phyloP scores from a whole-genome alignment of 148 eudicot genomes.

The Rhododendron molle region DNA sequence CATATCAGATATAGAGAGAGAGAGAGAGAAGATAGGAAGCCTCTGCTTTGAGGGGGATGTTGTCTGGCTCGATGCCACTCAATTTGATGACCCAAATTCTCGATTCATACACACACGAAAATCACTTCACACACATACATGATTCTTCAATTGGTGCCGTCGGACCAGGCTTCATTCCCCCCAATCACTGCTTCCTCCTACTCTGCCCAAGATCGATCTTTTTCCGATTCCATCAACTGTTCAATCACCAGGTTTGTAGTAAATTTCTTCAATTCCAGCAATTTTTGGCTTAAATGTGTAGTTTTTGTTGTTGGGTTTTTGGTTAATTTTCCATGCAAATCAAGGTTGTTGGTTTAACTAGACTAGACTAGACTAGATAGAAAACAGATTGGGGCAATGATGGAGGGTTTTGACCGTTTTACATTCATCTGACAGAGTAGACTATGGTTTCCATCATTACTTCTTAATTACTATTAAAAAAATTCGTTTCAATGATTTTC shows the following conservation, averaged over 20 bases:
- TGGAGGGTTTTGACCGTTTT: constrained; percentile 4
- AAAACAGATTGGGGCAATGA: constrained; percentile 9
- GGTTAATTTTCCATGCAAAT: constrained; percentile 7
- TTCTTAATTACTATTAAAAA: no score
- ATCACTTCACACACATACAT: neutral
- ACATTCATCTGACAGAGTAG: neutral
- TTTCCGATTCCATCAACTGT: neutral
- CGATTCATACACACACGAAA: neutral
- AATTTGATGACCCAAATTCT: neutral
- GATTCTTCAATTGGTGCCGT: neutral
- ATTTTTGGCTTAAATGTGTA: neutral
- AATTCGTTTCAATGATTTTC: neutral
- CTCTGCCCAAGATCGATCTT: neutral
- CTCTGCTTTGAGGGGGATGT: constrained; percentile 48
- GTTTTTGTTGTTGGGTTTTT: neutral
- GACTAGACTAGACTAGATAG: neutral
- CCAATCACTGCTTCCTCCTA: constrained; percentile 12
- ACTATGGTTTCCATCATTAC: neutral
- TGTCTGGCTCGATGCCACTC: constrained; percentile 42
- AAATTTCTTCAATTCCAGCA: neutral
- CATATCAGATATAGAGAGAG: neutral
- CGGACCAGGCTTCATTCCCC: constrained; percentile 31
- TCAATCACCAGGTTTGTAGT: neutral
- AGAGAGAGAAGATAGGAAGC: constrained; percentile 16
- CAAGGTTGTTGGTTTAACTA: neutral